Evolutionary conservation across 75 land plant genomes (phyloP), one percentile per base, ranked within the genome.

Genomic region (Cupressus sempervirens): DNA sequence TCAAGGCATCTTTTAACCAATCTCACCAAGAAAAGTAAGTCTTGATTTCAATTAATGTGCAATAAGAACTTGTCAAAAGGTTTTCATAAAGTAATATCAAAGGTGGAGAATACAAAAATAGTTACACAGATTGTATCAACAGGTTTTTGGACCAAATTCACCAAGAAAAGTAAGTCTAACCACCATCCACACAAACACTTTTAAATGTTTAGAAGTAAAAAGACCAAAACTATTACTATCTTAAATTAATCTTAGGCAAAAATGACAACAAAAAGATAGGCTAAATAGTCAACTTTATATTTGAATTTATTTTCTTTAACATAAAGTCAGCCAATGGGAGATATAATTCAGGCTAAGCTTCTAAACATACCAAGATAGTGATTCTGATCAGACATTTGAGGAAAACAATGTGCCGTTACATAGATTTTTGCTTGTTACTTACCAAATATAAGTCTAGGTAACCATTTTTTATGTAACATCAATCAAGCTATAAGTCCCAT

Each of bases 31-130:
- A 62, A 62, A 62, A 3, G 6, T 10, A 84, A 23, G 14, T 40
- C 32, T 74, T n/a, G 29, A 81, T 32, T 14, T 43, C 16, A 29
- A 67, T 76, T 40, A 18, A 20, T 85, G 99, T 96, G 36, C 95
- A 88, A 86, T 93, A 86, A 23, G 98, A 88, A 82, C 99, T 96
- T 52, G 96, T 88, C 43, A 95, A 79, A 74, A 95, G 84, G 79
- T 93, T 94, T 85, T 97, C 99, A 87, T 90, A 93, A 8, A 97
- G 20, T 56, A 97, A 94, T 83, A 95, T 86, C 97, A 94, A 91
- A 30, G 83, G 79, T 75, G 26, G 38, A 38, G 26, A 46, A 86
- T 34, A 32, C 76, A 81, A 48, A 18, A 58, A 58, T 23, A 58
- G 29, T 81, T 41, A 45, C 26, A 13, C 34, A 81, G 54, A 81